Evolutionary conservation across 169 alveolate genomes (phyloP), one percentile per base, ranked within the genome.

Genomic region (Plasmodium yoelii): DNA sequence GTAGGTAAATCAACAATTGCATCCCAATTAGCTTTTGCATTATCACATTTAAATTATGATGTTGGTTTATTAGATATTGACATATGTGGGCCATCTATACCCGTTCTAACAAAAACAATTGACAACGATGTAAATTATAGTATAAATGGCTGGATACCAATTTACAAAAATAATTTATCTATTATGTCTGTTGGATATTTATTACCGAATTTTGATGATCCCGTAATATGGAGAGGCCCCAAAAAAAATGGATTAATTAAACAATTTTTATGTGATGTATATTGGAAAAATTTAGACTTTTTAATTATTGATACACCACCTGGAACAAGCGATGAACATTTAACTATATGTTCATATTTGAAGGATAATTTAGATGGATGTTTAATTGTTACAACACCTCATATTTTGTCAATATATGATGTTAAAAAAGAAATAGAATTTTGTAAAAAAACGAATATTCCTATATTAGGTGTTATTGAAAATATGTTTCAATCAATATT

Each of bases 161-260:
- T 98, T 26, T 98, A 97, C 80, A 95, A 96, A 68, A 98, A 97
- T 61, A 96, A 96, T 86, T 94, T 99, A 84, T 97, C 99, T 3
- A 99, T 99, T 24, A 98, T 99, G 99, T 97, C 99, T 19, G 98
- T 96, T 24, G 99, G 99, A 4, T 98, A 97, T 92, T 87, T 98
- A 88, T 93, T 98, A 46, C 98, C 98, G 44, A 94, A 95, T 71
- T 92, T 95, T 67, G 98, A 98, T 73, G 98, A 96, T 51, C 98
- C 99, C 34, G 97, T 99, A 39, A 97, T 98, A 8, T 99, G 99
- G 99, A 94, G 99, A 75, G 99, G 99, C 0, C 99, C 99, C 0
- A 96, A 98, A 92, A 98, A 99, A 94, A 97, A 97, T 26, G 87
- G 92, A 5, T 93, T 99, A 87, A 99, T 99, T 22, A 96, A 97